phyloP scores from a whole-genome alignment of 192 early-diverging fungal genomes.

The Coemansia asiatica region DNA sequence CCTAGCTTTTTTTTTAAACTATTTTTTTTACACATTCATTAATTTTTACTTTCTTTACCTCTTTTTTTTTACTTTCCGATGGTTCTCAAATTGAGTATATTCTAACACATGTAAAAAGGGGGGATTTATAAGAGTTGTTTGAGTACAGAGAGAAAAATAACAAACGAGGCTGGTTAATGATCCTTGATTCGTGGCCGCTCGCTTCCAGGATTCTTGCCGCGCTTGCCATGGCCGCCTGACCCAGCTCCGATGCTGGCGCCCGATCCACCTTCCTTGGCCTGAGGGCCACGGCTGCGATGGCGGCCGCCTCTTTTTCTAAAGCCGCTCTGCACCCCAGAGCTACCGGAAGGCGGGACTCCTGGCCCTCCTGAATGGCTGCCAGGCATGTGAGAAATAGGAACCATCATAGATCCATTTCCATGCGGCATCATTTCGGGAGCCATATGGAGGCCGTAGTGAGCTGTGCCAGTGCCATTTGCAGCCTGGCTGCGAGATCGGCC shows the following conservation, averaged over 20 bases:
- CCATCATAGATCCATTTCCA: not conserved
- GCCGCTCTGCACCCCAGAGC: not conserved
- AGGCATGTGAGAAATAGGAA: not conserved
- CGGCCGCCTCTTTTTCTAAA: conserved; percentile 29
- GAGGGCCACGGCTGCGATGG: conserved; percentile 10
- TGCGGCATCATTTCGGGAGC: not conserved
- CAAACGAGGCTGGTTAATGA: not conserved
- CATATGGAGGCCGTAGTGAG: not conserved
- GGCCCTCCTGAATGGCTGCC: not conserved
- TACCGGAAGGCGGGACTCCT: not conserved
- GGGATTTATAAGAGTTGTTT: no score
- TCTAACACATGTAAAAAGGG: no score
- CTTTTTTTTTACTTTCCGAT: no score
- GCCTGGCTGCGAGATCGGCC: not conserved
- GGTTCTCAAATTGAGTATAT: no score
- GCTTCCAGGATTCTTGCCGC: conserved; percentile 19
- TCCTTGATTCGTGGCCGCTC: conserved; percentile 25
- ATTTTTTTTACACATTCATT: conserved; percentile 7
- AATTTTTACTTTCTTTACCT: no score
- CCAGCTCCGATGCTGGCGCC: conserved; percentile 8
- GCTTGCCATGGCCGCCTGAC: conserved; percentile 10
- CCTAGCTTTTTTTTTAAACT: conserved; percentile 8
- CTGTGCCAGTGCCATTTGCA: conserved; percentile 7
- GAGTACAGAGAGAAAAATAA: no score
- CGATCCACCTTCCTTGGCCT: conserved; percentile 3